These are phyloP conservation scores for Beta lomatogona DNA, from an alignment of 179 eudicot genomes.

Conservation along the genomic window DNA sequence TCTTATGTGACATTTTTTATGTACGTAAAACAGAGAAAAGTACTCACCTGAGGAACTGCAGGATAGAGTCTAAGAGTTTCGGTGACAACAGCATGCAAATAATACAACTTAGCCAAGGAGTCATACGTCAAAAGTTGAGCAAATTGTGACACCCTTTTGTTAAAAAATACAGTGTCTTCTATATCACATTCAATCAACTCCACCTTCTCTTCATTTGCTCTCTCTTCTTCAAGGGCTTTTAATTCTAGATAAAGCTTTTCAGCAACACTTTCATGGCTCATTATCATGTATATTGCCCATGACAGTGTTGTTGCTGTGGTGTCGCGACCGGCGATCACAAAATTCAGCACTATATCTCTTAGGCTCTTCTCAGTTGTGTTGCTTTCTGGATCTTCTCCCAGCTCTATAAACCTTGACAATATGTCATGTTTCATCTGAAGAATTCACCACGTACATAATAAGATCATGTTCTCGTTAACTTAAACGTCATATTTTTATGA, in stretches of 20 bases:
- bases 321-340: slow-evolving; percentile 95
- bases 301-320: slow-evolving; percentile 94
- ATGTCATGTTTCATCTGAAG: slow-evolving; percentile 77
- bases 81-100: slow-evolving; percentile 82
- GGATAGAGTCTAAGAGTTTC: slow-evolving; percentile 93
- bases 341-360: slow-evolving; percentile 84
- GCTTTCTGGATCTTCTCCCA: slow-evolving; percentile 77
- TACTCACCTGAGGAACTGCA: slow-evolving; percentile 86
- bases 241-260: slow-evolving; percentile 71
- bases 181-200: slow-evolving; percentile 43
- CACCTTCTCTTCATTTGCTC: slow-evolving; percentile 63
- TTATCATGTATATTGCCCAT: slow-evolving; percentile 89
- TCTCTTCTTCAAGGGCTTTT: slow-evolving; percentile 58
- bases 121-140: slow-evolving; percentile 70
- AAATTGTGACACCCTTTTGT: slow-evolving; percentile 60
- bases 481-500: too few species aligned
- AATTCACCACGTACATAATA: too few species aligned
- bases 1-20: too few species aligned
- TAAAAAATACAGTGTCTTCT: slow-evolving; percentile 52
- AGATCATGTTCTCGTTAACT: too few species aligned
- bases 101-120: slow-evolving; percentile 59
- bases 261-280: slow-evolving; percentile 60
- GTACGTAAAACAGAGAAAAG: background rate
- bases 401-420: slow-evolving; percentile 81
- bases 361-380: slow-evolving; percentile 81